Evolutionary conservation across 2,329 filamentous ascomycete genomes (phyloP), one percentile per base, ranked within the genome.

Genomic region (Zasmidium cellare): DNA sequence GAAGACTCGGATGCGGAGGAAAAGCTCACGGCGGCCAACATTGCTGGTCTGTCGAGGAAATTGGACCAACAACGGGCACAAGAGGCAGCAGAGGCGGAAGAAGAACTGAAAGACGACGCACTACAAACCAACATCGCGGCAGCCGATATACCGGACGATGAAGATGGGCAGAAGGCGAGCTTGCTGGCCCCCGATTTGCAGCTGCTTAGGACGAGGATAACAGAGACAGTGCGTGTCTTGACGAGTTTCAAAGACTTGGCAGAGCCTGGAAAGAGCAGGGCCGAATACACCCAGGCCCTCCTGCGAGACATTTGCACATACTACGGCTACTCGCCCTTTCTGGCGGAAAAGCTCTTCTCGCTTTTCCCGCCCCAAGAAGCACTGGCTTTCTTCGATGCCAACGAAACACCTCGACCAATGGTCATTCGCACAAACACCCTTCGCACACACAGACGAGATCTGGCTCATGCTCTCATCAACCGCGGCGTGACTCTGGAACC

Each of bases 331-430:
- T 96, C 90, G 2, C 86, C 89, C 38, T 97, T 89, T 77, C 83
- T 99, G n/a, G 94, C 92, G 3, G 91, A 96, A 76, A 99, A 97
- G 81, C 86, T 99, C 16, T 92, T 92, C 79, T 88, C 89, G 71
- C 86, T 99, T 6, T 97, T 99, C 78, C 87, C 92, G 1, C 91
- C 94, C 0, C 87, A 89, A 67, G 94, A 99, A 78, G 94, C 94
- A 0, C 96, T 97, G 67, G 92, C 92, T 55, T 99, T 99, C 78
- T 97, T 99, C 79, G 94, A 99, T 78, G 93, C 93, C 69, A 99
- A 99, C 86, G 94, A 99, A 78, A 92, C 90, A 24, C 86, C 92
- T 14, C 87, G 94, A 52, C 94, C 94, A 3, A 87, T 99, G 58
- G 94, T 99, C 65, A 96, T 99, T 72, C 88, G 94, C 71, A 97